Percentiles rank a stretch among this genome's conserved stretches.
These are phyloP conservation scores for Dipteronia sinensis DNA, from an alignment of 345 rosid species.

Conservation along the genomic window DNA sequence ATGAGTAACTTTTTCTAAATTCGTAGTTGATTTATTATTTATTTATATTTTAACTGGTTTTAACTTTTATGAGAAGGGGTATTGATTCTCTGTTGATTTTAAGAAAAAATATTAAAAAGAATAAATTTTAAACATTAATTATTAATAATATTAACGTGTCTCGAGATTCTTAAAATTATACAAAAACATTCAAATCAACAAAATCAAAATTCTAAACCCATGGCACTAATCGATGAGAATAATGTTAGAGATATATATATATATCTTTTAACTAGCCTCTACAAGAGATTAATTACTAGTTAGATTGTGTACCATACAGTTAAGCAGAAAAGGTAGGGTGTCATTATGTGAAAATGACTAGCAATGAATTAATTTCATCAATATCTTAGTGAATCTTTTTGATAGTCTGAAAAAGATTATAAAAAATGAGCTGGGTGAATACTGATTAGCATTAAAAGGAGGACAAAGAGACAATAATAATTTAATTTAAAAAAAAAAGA, in stretches of 20 bases:
- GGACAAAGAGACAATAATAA: neutral
- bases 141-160: neutral
- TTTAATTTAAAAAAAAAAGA: neutral
- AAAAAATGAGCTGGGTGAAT: constrained; percentile 10
- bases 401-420: neutral
- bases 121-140: neutral
- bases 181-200: neutral
- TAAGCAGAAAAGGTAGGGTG: neutral
- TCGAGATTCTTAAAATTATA: neutral
- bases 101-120: neutral
- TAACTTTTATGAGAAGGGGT: neutral
- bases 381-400: neutral
- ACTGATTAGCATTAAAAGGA: constrained; percentile 20
- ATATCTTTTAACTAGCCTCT: constrained; percentile 16
- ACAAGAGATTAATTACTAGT: neutral
- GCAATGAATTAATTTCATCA: neutral
- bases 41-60: neutral
- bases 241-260: constrained; percentile 10
- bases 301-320: neutral
- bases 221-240: constrained; percentile 6
- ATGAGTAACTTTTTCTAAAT: neutral
- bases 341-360: constrained; percentile 11
- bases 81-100: neutral
- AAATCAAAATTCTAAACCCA: neutral
- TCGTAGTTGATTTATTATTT: neutral